phyloP scores from a whole-genome alignment of 108 stramenopile genomes.

The Pelagomonas calceolata region DNA sequence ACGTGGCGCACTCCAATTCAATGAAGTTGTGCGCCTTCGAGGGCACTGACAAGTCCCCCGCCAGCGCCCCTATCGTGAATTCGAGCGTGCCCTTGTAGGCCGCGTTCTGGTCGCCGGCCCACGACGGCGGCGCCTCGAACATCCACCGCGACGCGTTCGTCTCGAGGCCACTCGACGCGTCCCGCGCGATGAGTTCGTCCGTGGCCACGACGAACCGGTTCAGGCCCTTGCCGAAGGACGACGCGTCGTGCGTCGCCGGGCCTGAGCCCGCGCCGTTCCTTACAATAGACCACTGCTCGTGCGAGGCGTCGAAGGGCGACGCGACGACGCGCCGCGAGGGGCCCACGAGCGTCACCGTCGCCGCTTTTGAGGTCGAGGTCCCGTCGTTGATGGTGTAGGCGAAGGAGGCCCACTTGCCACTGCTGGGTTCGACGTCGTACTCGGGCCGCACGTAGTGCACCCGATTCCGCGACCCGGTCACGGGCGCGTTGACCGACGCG shows the following conservation, averaged over 20 bases:
- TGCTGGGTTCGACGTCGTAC: slow-evolving; percentile 9
- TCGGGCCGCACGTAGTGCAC: slow-evolving; percentile 39
- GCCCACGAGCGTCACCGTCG: slow-evolving; percentile 46
- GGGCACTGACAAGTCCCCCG: slow-evolving; percentile 39
- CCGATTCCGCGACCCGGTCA: slow-evolving; percentile 38
- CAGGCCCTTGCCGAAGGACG: slow-evolving; percentile 31
- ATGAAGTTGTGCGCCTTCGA: slow-evolving; percentile 1
- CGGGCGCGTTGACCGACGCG: slow-evolving; percentile 11
- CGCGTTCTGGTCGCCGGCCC: slow-evolving; percentile 39
- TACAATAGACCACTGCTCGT: slow-evolving; percentile 35
- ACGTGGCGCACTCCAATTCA: slow-evolving; percentile 28
- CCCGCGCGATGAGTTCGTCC: slow-evolving; percentile 39
- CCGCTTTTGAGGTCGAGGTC: slow-evolving; percentile 19
- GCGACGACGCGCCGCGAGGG: slow-evolving; percentile 21
- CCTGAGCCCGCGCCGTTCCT: slow-evolving; percentile 21
- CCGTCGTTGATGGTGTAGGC: slow-evolving; percentile 42
- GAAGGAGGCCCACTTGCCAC: slow-evolving; percentile 24
- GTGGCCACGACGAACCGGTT: slow-evolving; percentile 43
- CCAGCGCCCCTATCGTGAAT: slow-evolving; percentile 47
- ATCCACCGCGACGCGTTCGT: slow-evolving; percentile 43
- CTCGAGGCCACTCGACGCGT: slow-evolving; percentile 7
- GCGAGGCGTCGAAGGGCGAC: slow-evolving; percentile 25
- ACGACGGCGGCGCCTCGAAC: slow-evolving; percentile 40
- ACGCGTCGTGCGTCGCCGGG: slow-evolving; percentile 34
- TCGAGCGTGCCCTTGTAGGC: slow-evolving; percentile 43